Conservation (phyloP, 2,329 filamentous ascomycete genomes). For the Hypomyces rosellus region DNA sequence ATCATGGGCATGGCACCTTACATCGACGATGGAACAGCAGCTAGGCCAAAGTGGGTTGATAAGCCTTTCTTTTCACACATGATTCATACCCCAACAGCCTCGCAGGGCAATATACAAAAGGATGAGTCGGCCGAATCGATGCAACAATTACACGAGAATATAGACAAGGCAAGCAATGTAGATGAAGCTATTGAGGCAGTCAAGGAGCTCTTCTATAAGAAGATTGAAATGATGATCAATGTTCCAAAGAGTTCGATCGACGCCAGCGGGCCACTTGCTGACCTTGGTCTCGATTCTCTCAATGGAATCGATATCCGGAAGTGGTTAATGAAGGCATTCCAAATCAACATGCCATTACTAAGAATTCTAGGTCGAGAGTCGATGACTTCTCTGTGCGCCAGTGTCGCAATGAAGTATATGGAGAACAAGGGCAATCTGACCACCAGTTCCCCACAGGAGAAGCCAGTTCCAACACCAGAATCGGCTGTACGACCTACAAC, state of each 20-base stretch:
- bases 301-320: constrained; percentile 1
- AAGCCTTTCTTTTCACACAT: constrained; percentile 2
- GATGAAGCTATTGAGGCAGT: neutral
- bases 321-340: neutral
- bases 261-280: neutral
- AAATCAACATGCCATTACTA: neutral
- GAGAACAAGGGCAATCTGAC: neutral
- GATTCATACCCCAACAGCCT: neutral
- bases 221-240: constrained; percentile 1
- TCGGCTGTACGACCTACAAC: too few relatives aligned
- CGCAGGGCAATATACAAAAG: neutral
- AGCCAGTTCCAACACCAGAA: neutral
- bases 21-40: neutral
- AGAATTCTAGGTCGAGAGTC: neutral
- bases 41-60: neutral
- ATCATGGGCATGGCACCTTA: constrained; percentile 1
- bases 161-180: neutral
- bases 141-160: neutral
- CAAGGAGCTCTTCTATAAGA: neutral
- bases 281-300: neutral
- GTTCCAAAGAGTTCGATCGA: neutral
- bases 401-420: neutral
- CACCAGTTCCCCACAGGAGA: neutral
- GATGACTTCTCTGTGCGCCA: neutral
- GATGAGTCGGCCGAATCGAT: neutral